Evolutionary conservation across 2,329 filamentous ascomycete species (phyloP).

Genomic region (Triangularia verruculosa): DNA sequence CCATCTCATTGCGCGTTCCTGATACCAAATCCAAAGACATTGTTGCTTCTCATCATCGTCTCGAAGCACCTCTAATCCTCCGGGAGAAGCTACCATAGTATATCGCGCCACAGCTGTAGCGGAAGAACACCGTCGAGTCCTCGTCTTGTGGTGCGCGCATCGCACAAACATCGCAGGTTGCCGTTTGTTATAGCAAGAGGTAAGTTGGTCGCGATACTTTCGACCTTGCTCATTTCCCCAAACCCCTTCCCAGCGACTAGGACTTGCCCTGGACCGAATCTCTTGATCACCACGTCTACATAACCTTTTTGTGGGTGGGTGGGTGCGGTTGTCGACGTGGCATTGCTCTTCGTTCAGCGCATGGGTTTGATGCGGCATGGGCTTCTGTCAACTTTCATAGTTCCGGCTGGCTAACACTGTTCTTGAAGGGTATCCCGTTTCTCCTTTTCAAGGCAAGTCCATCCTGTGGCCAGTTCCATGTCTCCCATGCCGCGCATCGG

Average conservation of each 20-base stretch:
- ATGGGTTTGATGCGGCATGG: not conserved
- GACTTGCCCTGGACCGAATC: not conserved
- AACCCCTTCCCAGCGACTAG: not conserved
- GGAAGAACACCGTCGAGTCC: not conserved
- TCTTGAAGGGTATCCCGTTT: not conserved
- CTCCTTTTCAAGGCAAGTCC: constrained; percentile 4
- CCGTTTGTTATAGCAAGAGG: not conserved
- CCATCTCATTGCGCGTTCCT: not conserved
- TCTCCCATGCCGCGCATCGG: constrained; percentile 2
- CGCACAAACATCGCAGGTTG: not conserved
- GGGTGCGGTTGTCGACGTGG: not conserved
- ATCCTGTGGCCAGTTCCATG: not conserved
- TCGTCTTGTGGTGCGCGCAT: not conserved
- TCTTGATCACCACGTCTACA: not conserved
- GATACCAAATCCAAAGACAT: constrained; percentile 4
- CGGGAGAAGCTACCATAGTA: not conserved
- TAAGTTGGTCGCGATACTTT: not conserved
- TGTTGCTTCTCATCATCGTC: not conserved
- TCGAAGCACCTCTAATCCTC: not conserved
- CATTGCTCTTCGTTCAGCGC: not conserved
- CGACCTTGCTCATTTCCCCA: not conserved
- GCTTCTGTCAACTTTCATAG: not conserved
- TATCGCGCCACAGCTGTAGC: not conserved
- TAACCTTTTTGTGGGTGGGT: too few species aligned
- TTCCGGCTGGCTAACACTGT: constrained; percentile 3